Conservation (phyloP, 2,329 filamentous ascomycete genomes). For the Fusarium nodosum region DNA sequence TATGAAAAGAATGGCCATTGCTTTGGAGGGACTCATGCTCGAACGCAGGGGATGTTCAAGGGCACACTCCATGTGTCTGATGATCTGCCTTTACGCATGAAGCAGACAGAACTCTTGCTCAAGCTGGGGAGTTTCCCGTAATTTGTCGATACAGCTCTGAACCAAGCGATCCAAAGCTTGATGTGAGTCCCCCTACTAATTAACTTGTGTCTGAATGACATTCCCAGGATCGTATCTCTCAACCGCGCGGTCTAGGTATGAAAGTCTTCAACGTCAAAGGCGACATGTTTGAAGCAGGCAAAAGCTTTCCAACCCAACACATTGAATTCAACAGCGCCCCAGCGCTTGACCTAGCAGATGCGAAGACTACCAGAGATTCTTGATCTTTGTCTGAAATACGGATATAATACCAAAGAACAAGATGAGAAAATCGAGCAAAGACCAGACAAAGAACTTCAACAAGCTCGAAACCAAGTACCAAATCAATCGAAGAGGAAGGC, state of each 20-base stretch:
- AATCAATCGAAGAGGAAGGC: neutral
- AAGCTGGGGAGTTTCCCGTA: neutral
- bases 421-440: neutral
- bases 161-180: conserved; percentile 6
- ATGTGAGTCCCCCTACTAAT: neutral
- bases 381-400: conserved; percentile 1
- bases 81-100: conserved; percentile 5
- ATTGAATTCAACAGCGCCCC: conserved; percentile 13
- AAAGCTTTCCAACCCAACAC: conserved; percentile 3
- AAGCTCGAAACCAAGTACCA: neutral
- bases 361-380: conserved; percentile 9
- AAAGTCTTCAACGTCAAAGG: conserved; percentile 11
- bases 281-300: conserved; percentile 4
- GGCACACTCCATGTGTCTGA: conserved; percentile 4
- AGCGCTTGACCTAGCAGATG: conserved; percentile 3
- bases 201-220: too few relatives aligned
- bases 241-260: conserved; percentile 2
- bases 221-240: conserved; percentile 4
- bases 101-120: conserved; percentile 14
- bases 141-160: conserved; percentile 10
- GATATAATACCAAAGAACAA: conserved; percentile 5
- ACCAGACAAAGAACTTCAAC: conserved; percentile 1
- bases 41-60: conserved; percentile 4
- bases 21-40: conserved; percentile 10
- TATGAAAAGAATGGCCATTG: conserved; percentile 15